Evolutionary conservation across 192 early-diverging fungal genomes (phyloP).

Genomic region (Coemansia sp.): DNA sequence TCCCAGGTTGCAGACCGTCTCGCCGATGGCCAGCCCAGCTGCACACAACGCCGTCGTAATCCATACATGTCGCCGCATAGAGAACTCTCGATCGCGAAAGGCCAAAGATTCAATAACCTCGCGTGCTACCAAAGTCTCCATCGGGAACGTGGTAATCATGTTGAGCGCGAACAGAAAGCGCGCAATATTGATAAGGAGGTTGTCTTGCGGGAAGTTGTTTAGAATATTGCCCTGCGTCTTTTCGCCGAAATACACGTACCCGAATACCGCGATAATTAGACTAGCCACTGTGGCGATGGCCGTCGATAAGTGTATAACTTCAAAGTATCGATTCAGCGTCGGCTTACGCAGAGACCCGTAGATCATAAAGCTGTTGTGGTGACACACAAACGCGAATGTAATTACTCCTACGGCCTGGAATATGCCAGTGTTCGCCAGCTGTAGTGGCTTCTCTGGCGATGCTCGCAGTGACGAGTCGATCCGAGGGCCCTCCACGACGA

Average conservation of each 20-base stretch:
- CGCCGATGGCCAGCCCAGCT: conserved; percentile 65
- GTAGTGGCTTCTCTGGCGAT: conserved; percentile 29
- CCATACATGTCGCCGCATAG: conserved; percentile 63
- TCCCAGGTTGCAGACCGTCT: conserved; percentile 78
- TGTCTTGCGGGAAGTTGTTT: conserved; percentile 83
- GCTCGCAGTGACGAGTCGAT: conserved; percentile 57
- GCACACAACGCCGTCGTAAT: conserved; percentile 70
- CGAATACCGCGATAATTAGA: conserved; percentile 68
- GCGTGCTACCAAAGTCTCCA: conserved; percentile 88
- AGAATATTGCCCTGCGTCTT: conserved; percentile 87
- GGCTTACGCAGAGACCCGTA: conserved; percentile 82
- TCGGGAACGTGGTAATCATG: conserved; percentile 93
- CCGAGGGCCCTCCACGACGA: conserved; percentile 68
- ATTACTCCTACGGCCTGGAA: conserved; percentile 87
- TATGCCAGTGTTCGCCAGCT: conserved; percentile 58
- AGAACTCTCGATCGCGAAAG: conserved; percentile 59
- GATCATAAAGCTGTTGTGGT: conserved; percentile 94
- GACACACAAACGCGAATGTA: conserved; percentile 95
- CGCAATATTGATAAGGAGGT: conserved; percentile 80
- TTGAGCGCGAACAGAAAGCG: conserved; percentile 86
- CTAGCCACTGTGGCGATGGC: conserved; percentile 69
- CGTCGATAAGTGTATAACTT: conserved; percentile 81
- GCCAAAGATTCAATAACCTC: conserved; percentile 66
- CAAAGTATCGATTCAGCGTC: conserved; percentile 80
- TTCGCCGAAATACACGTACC: conserved; percentile 80